Base-by-base conservation (phyloP, 345 rosid genomes). In the Pistacia atlantica region DNA sequence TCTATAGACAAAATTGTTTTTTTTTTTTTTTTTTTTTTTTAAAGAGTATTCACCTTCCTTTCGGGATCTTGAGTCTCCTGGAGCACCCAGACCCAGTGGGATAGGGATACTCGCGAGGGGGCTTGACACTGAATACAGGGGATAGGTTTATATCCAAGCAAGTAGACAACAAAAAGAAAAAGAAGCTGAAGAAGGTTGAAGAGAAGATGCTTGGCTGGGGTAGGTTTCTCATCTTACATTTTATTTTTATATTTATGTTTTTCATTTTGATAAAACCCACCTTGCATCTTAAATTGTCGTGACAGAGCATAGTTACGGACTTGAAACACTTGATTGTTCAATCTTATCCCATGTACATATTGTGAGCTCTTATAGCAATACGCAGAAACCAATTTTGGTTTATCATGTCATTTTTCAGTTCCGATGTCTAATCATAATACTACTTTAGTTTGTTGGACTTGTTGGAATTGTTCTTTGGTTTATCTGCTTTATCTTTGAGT, bases 161-260 rank as follows among this genome's bases (percentile, higher is more conserved):
- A 82, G 85, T 84, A 4, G 98, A 96, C 72, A 88, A 65, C 90
- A 88, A 83, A 87, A 96, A 92, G 92, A 22, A 22, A 22, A 22
- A 22, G 25, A 22, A 22, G 25, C 25, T 22, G 25, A 22, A 22
- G 25, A 22, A 22, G 25, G 25, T 22, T 22, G 25, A 22, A 22
- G 25, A 22, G 25, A 22, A 22, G 25, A 22, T 22, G 82, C 99
- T 96, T 81, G 92, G 99, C 77, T 96, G 99, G 99, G 94, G 98
- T 96, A 76, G 75, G 91, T 78, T 82, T 33, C 33, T 65, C 8
- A 61, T 37, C 54, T 57, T 57, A 33, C 56, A 61, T 51, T 65
- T 28, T 11, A 22, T 13, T 71, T 28, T 56, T 57, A 56, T 58
- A 5, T 64, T 38, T 54, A 38, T 38, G 6, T 38, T 38, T 42